Conservation (phyloP, 805 yeast species). For the Candida lessepsii region DNA sequence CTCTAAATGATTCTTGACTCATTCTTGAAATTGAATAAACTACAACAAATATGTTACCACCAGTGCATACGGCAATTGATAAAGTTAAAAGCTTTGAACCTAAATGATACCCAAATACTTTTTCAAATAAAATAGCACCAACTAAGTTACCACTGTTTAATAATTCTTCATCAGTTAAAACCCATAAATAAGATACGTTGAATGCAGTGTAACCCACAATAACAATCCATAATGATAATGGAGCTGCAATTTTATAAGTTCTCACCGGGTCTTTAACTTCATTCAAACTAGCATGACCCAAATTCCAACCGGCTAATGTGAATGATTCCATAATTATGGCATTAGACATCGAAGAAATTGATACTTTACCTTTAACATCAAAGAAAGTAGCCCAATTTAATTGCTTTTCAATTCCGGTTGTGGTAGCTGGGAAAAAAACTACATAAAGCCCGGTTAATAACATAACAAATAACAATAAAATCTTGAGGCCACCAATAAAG, state of each 20-base stretch:
- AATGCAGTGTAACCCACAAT: constrained; percentile 49
- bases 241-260: constrained; percentile 62
- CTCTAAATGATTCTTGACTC: constrained; percentile 64
- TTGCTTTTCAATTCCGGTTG: constrained; percentile 46
- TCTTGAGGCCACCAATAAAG: constrained; percentile 58
- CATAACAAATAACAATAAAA: constrained; percentile 53
- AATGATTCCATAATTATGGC: constrained; percentile 59
- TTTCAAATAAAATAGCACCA: constrained; percentile 58
- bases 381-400: constrained; percentile 33
- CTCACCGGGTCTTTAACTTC: constrained; percentile 59
- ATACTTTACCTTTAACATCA: constrained; percentile 30
- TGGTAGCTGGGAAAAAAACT: constrained; percentile 44
- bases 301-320: constrained; percentile 63
- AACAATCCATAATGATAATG: constrained; percentile 48
- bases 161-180: constrained; percentile 53
- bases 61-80: constrained; percentile 59
- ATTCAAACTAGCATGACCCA: constrained; percentile 58
- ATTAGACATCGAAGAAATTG: constrained; percentile 48
- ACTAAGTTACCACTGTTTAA: constrained; percentile 54
- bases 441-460: constrained; percentile 59
- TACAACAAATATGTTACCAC: constrained; percentile 63
- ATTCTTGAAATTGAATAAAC: constrained; percentile 58
- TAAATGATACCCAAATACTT: constrained; percentile 49
- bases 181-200: constrained; percentile 56
- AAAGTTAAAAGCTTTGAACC: constrained; percentile 57